Evolutionary conservation across 2,329 filamentous ascomycete genomes (phyloP).

Genomic region (Diplocarpon rosae): DNA sequence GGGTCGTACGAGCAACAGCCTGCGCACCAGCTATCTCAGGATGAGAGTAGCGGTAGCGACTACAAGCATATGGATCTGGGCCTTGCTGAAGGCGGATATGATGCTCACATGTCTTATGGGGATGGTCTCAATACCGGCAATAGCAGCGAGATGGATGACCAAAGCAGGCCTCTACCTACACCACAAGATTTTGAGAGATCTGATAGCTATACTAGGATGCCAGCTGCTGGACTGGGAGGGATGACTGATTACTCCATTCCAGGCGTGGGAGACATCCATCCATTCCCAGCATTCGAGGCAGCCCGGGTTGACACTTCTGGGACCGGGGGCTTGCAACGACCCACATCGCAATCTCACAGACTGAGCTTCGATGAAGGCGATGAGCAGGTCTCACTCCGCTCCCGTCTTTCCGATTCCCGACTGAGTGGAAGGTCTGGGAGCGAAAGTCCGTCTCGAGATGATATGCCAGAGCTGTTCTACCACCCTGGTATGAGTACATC

Average conservation of each 20-base stretch:
- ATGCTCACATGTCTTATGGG: constrained; percentile 49
- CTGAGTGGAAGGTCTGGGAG: constrained; percentile 36
- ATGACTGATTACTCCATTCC: constrained; percentile 31
- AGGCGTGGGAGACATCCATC: constrained; percentile 42
- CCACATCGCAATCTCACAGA: constrained; percentile 58
- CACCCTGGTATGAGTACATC: constrained; percentile 64
- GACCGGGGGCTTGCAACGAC: constrained; percentile 79
- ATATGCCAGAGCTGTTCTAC: constrained; percentile 86
- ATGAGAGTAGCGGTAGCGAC: constrained; percentile 57
- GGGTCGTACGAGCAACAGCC: constrained; percentile 34
- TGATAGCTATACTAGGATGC: constrained; percentile 21
- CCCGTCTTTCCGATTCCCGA: constrained; percentile 39
- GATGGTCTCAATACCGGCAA: constrained; percentile 29
- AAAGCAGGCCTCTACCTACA: constrained; percentile 38
- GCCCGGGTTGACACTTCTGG: constrained; percentile 68
- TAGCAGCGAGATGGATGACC: constrained; percentile 33
- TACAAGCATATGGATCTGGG: constrained; percentile 62
- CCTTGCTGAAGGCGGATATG: constrained; percentile 62
- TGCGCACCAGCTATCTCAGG: constrained; percentile 24
- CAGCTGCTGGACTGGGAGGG: constrained; percentile 23
- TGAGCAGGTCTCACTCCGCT: constrained; percentile 52
- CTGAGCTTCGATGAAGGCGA: constrained; percentile 91
- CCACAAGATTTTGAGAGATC: constrained; percentile 29
- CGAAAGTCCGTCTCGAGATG: constrained; percentile 57
- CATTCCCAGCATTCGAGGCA: constrained; percentile 39